These are phyloP conservation scores for Marvania coccoides DNA, from an alignment of 139 green algal genomes.

Conservation along the genomic window DNA sequence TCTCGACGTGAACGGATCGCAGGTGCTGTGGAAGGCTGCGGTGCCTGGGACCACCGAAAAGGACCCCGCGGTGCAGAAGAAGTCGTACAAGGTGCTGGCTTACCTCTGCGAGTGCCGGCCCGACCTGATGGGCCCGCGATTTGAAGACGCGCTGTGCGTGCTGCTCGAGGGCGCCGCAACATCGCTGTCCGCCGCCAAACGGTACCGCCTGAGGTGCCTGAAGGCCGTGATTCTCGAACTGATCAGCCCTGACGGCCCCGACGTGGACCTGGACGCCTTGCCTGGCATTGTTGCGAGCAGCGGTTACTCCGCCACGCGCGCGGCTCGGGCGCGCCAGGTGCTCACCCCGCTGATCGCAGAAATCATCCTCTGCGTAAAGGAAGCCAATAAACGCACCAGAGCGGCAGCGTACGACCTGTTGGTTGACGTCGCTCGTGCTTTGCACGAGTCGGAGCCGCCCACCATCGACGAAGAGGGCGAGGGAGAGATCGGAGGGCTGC, in stretches of 20 bases:
- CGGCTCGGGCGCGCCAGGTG: slow-evolving; percentile 2
- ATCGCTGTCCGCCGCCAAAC: slow-evolving; percentile 56
- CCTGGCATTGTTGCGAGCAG: neutral
- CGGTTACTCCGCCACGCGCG: slow-evolving; percentile 16
- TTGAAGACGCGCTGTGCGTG: slow-evolving; percentile 39
- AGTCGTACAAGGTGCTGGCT: slow-evolving; percentile 85
- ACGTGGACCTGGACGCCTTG: neutral
- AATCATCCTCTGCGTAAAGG: slow-evolving; percentile 91
- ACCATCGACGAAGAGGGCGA: neutral
- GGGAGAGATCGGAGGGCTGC: slow-evolving; percentile 46
- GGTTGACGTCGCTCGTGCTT: slow-evolving; percentile 55
- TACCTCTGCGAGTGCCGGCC: slow-evolving; percentile 48
- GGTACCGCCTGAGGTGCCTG: slow-evolving; percentile 71
- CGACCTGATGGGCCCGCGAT: slow-evolving; percentile 30
- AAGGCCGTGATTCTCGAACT: slow-evolving; percentile 39
- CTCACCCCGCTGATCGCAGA: slow-evolving; percentile 69
- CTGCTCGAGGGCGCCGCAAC: slow-evolving; percentile 31
- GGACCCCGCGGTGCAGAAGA: slow-evolving; percentile 84
- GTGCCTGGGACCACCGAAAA: slow-evolving; percentile 41
- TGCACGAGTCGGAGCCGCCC: slow-evolving; percentile 47
- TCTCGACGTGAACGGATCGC: slow-evolving; percentile 46
- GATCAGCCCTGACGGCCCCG: neutral
- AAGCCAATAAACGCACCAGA: slow-evolving; percentile 81
- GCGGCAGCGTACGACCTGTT: slow-evolving; percentile 80
- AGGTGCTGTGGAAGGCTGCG: slow-evolving; percentile 58